Conservation (phyloP, 129 eudicot genomes). For the Arctium minus region DNA sequence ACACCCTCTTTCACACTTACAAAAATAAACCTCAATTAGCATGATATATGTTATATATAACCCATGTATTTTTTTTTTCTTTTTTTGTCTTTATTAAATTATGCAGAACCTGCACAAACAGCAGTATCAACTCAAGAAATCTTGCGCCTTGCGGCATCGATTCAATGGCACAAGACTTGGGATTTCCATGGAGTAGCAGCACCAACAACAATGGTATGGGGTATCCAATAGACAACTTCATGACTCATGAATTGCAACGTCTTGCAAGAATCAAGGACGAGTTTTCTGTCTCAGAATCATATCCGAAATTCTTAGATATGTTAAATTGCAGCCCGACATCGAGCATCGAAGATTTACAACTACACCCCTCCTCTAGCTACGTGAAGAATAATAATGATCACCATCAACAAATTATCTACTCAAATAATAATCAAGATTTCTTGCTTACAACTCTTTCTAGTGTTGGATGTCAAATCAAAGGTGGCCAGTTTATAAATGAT, state of each 20-base stretch:
- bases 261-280: slow-evolving; percentile 48
- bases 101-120: slow-evolving; percentile 9
- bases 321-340: slow-evolving; percentile 43
- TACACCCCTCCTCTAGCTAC: slow-evolving; percentile 13
- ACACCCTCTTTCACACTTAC: neutral
- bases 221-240: slow-evolving; percentile 23
- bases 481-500: slow-evolving; percentile 21
- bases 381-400: slow-evolving; percentile 23
- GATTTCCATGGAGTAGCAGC: slow-evolving; percentile 29
- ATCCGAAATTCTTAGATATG: slow-evolving; percentile 47
- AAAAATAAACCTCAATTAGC: neutral
- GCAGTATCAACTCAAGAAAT: slow-evolving; percentile 25
- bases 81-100: neutral
- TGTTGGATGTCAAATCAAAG: slow-evolving; percentile 27
- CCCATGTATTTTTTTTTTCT: neutral
- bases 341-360: slow-evolving; percentile 32
- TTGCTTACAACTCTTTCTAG: slow-evolving; percentile 32
- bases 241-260: slow-evolving; percentile 34
- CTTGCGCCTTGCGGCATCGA: neutral
- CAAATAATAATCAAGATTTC: slow-evolving; percentile 30
- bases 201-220: slow-evolving; percentile 10
- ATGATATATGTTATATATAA: neutral
- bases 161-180: slow-evolving; percentile 50
- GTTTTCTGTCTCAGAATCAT: slow-evolving; percentile 28
- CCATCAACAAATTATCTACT: slow-evolving; percentile 21